Evolutionary conservation across 2,329 filamentous ascomycete species (phyloP), one percentile per base, ranked within the genome.

Genomic region (Fusarium sororula): DNA sequence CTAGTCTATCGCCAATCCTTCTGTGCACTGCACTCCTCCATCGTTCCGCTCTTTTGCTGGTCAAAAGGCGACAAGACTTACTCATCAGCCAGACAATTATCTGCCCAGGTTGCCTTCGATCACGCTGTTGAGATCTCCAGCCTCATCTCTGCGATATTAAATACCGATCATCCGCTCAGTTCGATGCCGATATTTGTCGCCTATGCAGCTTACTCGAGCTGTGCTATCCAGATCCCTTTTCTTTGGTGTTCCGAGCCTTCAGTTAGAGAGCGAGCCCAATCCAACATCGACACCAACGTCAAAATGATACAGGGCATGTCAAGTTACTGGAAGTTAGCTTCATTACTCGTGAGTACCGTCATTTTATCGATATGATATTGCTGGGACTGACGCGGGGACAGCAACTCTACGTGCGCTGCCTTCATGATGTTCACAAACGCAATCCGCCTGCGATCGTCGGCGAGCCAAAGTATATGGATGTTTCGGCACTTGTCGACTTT

Each of bases 121-220:
- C 39, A 55, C 14, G 48, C 63, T 2, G 0, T 2, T 10, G 6
- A 0, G 0, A 48, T 54, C 2, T 68, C 63, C 1, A 20, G 5
- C 17, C 24, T 62, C 4, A 30, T 48, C 5, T 5, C 2, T 5
- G 2, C 18, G 3, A 9, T 38, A 1, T 6, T 44, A 2, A 6
- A 0, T 4, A 28, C 14, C 0, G 4, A 8, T 2, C 6, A 0
- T 14, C 6, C 2, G 1, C 2, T 50, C 0, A 44, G n/a, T 1
- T 13, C 37, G 0, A 44, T 68, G 41, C 63, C 66, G 3, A 15
- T 55, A 22, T 68, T 68, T 7, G 63, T 68, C 3, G 55, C 66
- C 1, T 68, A 68, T 2, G 41, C 66, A 5, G 54, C 55, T 10
- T 68, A 68, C 11, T 67, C 65, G 0, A 61, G 65, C 5, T 67